Conservation (phyloP, 805 yeast species). For the Yamadazyma akitaensis region DNA sequence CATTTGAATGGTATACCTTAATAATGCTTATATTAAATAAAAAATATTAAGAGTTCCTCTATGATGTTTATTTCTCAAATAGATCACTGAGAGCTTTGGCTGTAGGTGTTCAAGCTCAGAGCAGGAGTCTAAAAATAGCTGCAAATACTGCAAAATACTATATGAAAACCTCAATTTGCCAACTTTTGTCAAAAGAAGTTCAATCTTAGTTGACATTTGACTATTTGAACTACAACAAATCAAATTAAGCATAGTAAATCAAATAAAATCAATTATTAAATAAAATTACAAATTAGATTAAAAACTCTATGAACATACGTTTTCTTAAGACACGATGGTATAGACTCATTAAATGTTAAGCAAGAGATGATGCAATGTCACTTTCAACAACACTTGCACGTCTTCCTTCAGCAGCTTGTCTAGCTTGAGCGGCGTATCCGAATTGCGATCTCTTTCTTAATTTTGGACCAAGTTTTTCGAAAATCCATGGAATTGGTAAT, state of each 20-base stretch:
- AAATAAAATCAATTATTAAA: too few relatives aligned
- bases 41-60: too few relatives aligned
- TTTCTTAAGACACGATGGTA: too few relatives aligned
- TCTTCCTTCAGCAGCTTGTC: not conserved
- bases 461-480: slow-evolving; percentile 53
- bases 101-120: not conserved
- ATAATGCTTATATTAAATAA: not conserved
- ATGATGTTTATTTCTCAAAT: not conserved
- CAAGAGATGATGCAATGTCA: not conserved
- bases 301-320: too few relatives aligned
- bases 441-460: slow-evolving; percentile 57
- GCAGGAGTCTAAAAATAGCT: not conserved
- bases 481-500: slow-evolving; percentile 74
- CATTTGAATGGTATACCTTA: not conserved
- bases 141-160: too few relatives aligned
- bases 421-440: slow-evolving; percentile 42
- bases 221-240: too few relatives aligned
- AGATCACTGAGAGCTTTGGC: not conserved
- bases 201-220: too few relatives aligned
- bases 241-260: too few relatives aligned
- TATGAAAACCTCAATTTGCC: too few relatives aligned
- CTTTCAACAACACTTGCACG: not conserved
- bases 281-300: not conserved
- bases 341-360: not conserved
- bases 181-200: not conserved